phyloP scores from a whole-genome alignment of 768 basidiomycete genomes.

The Hemileccinum impolitum region DNA sequence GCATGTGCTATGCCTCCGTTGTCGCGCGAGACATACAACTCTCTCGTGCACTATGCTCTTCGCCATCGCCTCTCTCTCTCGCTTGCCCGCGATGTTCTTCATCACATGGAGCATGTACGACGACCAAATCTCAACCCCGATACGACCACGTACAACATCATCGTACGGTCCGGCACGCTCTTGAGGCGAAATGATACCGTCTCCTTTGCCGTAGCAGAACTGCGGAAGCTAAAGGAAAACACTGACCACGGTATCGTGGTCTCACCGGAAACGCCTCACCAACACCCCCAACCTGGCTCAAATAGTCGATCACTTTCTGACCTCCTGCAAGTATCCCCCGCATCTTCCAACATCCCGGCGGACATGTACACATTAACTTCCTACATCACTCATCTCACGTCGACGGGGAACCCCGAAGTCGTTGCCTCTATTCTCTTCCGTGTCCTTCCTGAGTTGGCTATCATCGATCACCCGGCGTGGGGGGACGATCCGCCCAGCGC shows the following conservation, averaged over 20 bases:
- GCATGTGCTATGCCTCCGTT: conserved; percentile 31
- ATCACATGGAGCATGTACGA: conserved; percentile 51
- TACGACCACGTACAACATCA: conserved; percentile 52
- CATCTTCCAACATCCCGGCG: conserved; percentile 22
- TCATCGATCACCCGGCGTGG: conserved; percentile 39
- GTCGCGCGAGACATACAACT: conserved; percentile 48
- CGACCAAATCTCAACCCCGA: conserved; percentile 42
- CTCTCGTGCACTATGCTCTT: conserved; percentile 64
- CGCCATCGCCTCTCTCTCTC: conserved; percentile 51
- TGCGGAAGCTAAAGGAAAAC: conserved; percentile 27
- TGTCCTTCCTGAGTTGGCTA: conserved; percentile 52
- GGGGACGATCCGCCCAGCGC: conserved; percentile 24
- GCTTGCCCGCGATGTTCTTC: conserved; percentile 46
- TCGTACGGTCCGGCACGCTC: conserved; percentile 54
- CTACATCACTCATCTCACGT: conserved; percentile 49
- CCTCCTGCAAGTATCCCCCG: conserved; percentile 14
- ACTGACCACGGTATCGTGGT: conserved; percentile 24
- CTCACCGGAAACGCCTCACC: conserved; percentile 1
- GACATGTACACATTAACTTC: conserved; percentile 50
- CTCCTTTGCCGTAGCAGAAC: conserved; percentile 34
- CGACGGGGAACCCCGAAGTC: conserved; percentile 43
- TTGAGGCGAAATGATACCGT: conserved; percentile 44
- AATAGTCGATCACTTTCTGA: conserved; percentile 6
- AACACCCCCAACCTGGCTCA: not conserved
- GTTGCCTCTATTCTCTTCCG: conserved; percentile 48